Base-by-base conservation (phyloP, 2,329 filamentous ascomycete species). In the Drechmeria coniospora region DNA sequence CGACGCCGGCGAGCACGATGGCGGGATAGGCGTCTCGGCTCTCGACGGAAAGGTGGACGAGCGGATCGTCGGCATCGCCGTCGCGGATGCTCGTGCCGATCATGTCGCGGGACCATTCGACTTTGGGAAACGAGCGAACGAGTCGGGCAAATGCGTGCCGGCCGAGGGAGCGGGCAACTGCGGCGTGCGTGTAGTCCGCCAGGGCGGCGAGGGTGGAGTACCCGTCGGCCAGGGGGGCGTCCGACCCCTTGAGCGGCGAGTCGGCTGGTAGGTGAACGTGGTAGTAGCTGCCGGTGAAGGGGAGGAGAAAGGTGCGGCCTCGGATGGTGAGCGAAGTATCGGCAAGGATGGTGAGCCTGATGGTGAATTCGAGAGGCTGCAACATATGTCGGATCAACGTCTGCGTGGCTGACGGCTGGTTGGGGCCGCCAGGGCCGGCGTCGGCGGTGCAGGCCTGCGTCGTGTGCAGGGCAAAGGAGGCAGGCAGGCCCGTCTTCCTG, bases 301-400 rank as follows among this genome's bases (percentile, higher is more conserved):
- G 59, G 21, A 50, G 44, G 33, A 60, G 49, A 24, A 54, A 54
- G 1, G 64, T 63, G 15, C 54, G 55, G 23, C 57, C 56, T 20
- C 55, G 53, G 33, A 69, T 49, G 21, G 51, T 49, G 15, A 68
- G 36, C 7, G 51, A 49, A 4, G 48, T 44, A 10, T 54, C 48
- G 0, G 61, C 54, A 3, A 62, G 57, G 28, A 72, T 50, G 18
- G 45, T 49, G 9, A 70, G 39, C 21, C 61, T 54, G 28, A 65
- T 53, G 41, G 39, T 39, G 32, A 53, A 57, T 13, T 51, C 51
- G 17, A 57, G 50, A 5, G 49, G 48, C 25, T 63, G 46, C 2
- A 69, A 46, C 27, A 55, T 46, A 28, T 47, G 54, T 31, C 52
- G 50, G 30, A 63, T 46, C 23, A 70, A 52, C 2, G 53, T 47